phyloP scores from a whole-genome alignment of 495 filamentous ascomycete species.

The Lepidopterella palustris region DNA sequence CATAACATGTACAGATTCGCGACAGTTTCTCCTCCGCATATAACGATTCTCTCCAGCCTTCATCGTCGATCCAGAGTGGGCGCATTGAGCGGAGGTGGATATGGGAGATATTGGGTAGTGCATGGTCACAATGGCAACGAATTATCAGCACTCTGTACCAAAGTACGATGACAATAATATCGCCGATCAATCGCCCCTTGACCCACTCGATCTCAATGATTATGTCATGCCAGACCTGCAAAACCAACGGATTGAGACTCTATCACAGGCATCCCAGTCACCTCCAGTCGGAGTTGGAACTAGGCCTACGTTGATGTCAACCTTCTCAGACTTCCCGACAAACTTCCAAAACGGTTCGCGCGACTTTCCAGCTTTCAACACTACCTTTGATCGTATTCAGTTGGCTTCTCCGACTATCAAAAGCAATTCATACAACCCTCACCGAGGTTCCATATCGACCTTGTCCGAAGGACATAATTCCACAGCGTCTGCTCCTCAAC shows the following conservation, averaged over 20 bases:
- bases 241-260: neutral
- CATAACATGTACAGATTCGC: neutral
- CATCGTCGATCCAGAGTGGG: neutral
- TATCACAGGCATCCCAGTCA: conserved; percentile 6
- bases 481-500: conserved; percentile 13
- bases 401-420: conserved; percentile 10
- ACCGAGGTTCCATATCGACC: conserved; percentile 19
- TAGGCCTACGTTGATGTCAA: conserved; percentile 18
- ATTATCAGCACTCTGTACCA: neutral
- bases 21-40: neutral
- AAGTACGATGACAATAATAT: neutral
- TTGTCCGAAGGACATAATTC: conserved; percentile 21
- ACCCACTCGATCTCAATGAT: conserved; percentile 23
- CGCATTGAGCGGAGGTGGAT: neutral
- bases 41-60: neutral
- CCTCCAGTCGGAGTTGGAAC: conserved; percentile 2
- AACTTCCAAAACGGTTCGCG: conserved; percentile 1
- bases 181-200: conserved; percentile 3
- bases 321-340: conserved; percentile 23
- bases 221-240: conserved; percentile 21
- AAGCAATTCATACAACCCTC: conserved; percentile 8
- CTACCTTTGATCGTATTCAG: conserved; percentile 10
- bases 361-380: conserved; percentile 7
- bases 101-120: neutral
- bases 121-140: neutral